These are phyloP conservation scores for Datura wrightii DNA, from an alignment of 257 asterid genomes.

Conservation along the genomic window DNA sequence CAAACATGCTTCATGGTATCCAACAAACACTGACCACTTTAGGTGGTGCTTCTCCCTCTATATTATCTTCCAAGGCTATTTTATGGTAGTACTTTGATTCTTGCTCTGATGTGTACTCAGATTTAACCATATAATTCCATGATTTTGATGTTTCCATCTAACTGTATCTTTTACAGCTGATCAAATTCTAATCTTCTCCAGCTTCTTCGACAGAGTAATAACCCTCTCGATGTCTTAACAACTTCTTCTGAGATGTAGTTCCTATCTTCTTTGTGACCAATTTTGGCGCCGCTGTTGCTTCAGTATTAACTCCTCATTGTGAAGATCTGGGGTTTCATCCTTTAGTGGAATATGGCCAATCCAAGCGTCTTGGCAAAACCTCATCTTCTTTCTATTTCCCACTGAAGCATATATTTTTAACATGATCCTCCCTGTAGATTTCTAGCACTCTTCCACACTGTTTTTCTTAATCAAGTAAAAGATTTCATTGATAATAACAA, in stretches of 20 bases:
- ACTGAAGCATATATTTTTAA: background rate
- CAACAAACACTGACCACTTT: background rate
- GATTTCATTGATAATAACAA: no score
- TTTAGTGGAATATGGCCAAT: background rate
- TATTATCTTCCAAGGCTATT: background rate
- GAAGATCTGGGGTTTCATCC: background rate
- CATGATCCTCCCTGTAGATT: background rate
- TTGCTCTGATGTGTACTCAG: constrained; percentile 5
- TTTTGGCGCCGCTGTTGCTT: background rate
- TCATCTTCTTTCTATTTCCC: background rate
- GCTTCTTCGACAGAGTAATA: background rate
- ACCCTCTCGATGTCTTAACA: background rate
- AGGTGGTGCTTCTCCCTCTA: background rate
- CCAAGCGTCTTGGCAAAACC: background rate
- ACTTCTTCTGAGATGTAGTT: background rate
- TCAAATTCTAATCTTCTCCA: background rate
- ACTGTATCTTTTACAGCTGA: background rate
- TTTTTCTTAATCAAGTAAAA: no score
- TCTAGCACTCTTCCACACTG: background rate
- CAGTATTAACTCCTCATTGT: background rate
- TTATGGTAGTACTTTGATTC: background rate
- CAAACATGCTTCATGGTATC: background rate
- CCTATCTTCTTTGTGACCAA: background rate
- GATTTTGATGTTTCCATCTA: background rate
- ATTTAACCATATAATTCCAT: background rate